phyloP scores from a whole-genome alignment of 306 rosid species.

The Castanospermum australe region DNA sequence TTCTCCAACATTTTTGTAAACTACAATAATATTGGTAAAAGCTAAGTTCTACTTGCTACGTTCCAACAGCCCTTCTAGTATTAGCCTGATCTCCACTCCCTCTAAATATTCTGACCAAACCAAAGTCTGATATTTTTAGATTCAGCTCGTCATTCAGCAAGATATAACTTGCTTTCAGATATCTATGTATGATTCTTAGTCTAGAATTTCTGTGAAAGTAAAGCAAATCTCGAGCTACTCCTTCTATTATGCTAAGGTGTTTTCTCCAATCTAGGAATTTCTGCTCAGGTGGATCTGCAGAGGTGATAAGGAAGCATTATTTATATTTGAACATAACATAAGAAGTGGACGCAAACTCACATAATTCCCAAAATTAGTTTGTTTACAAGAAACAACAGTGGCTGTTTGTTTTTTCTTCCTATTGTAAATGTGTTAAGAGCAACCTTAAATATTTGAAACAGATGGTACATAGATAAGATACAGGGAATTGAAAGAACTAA shows the following conservation, averaged over 20 bases:
- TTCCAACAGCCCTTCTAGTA: conserved; percentile 21
- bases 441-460: neutral
- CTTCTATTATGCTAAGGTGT: conserved; percentile 17
- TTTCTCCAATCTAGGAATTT: conserved; percentile 23
- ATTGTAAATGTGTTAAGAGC: neutral
- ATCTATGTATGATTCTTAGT: conserved; percentile 17
- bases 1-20: neutral
- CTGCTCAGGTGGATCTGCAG: neutral
- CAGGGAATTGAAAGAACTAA: conserved; percentile 13
- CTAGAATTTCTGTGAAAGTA: conserved; percentile 33
- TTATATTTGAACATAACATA: neutral
- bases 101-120: conserved; percentile 19
- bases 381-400: neutral
- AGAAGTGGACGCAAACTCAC: neutral
- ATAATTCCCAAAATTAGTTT: neutral
- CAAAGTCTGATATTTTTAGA: conserved; percentile 35
- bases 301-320: neutral
- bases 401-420: neutral
- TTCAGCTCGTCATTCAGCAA: conserved; percentile 16
- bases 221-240: conserved; percentile 18
- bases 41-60: conserved; percentile 2
- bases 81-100: neutral
- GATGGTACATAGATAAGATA: neutral
- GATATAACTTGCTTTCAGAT: conserved; percentile 29
- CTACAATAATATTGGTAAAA: neutral